Conservation (phyloP, 495 filamentous ascomycete species). For the Hypoxylon rickii region DNA sequence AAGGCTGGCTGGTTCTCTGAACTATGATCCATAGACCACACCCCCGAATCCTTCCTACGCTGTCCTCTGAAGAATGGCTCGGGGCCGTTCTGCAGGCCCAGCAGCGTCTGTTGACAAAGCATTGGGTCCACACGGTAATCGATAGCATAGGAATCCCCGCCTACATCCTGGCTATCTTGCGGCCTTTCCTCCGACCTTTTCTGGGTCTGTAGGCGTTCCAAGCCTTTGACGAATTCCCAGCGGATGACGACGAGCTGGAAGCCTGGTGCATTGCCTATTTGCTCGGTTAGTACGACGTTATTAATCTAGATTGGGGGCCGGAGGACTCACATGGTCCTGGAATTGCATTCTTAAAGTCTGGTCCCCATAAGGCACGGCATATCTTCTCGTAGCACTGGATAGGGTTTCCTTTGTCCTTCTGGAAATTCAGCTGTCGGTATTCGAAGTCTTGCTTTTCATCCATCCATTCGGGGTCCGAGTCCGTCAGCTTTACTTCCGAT, state of each 20-base stretch:
- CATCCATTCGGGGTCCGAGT: conserved; percentile 25
- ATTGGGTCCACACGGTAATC: conserved; percentile 1
- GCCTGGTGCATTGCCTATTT: conserved; percentile 13
- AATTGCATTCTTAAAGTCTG: conserved; percentile 8
- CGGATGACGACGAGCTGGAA: conserved; percentile 15
- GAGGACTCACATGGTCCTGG: conserved; percentile 10
- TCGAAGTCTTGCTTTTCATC: conserved; percentile 12
- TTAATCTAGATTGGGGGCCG: neutral
- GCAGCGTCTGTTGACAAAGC: neutral
- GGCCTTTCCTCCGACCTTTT: neutral
- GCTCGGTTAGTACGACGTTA: neutral
- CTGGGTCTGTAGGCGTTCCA: neutral
- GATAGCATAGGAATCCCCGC: no score
- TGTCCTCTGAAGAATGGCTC: conserved; percentile 16
- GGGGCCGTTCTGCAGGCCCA: neutral
- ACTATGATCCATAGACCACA: conserved; percentile 6
- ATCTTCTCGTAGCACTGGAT: conserved; percentile 17
- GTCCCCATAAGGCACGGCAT: conserved; percentile 17
- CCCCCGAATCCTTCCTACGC: conserved; percentile 8
- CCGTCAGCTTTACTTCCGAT: neutral
- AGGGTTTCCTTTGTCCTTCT: conserved; percentile 17
- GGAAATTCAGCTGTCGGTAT: conserved; percentile 22
- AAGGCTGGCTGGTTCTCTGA: conserved; percentile 6
- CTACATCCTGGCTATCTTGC: no score
- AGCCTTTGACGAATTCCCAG: neutral